phyloP scores from a whole-genome alignment of 352 stramenopile genomes.

The Globisporangium viniferum region DNA sequence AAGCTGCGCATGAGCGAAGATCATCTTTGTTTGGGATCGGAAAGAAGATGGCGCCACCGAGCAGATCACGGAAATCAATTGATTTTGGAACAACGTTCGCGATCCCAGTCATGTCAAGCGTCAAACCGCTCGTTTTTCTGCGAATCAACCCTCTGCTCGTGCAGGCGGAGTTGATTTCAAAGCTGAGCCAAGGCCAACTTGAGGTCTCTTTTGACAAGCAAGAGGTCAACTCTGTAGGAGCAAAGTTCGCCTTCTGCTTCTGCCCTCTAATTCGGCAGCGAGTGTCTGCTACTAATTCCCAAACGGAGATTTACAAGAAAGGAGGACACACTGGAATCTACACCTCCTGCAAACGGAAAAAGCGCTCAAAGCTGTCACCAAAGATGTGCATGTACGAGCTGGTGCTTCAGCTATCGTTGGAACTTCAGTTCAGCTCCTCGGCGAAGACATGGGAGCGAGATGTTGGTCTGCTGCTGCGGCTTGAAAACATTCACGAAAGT shows the following conservation, averaged over 20 bases:
- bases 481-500: conserved; percentile 43
- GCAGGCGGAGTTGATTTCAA: conserved; percentile 11
- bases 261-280: conserved; percentile 2
- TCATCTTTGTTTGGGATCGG: conserved; percentile 35
- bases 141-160: conserved; percentile 17
- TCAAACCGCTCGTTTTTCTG: conserved; percentile 18
- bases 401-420: conserved; percentile 36
- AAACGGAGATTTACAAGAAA: neutral
- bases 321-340: conserved; percentile 5
- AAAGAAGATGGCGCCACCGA: conserved; percentile 18
- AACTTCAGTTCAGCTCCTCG: conserved; percentile 33
- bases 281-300: neutral
- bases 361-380: conserved; percentile 13
- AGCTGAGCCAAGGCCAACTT: conserved; percentile 7
- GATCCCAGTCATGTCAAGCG: conserved; percentile 14
- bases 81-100: conserved; percentile 30
- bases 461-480: conserved; percentile 41
- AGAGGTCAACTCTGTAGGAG: conserved; percentile 14
- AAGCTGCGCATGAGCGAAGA: conserved; percentile 14
- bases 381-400: conserved; percentile 38
- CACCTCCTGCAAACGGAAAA: conserved; percentile 18
- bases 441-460: conserved; percentile 44
- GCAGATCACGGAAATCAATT: conserved; percentile 21
- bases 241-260: conserved; percentile 17
- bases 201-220: conserved; percentile 6